These are phyloP conservation scores for Alternaria sp. DNA, from an alignment of 2,329 filamentous ascomycete species.

Conservation along the genomic window DNA sequence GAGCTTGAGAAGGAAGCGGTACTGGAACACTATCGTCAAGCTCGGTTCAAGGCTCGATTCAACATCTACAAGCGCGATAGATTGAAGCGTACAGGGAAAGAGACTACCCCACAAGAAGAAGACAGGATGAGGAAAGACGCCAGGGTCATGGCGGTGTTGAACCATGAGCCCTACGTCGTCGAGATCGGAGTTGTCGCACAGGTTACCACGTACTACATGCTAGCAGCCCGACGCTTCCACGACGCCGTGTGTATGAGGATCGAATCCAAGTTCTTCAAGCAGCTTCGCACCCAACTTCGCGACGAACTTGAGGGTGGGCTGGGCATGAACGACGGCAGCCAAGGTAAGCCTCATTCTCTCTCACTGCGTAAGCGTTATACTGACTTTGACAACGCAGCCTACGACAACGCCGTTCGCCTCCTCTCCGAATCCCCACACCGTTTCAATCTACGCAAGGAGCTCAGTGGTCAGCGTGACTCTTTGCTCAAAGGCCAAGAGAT, in stretches of 20 bases:
- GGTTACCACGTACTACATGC: constrained; percentile 72
- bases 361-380: neutral
- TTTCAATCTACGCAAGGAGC: constrained; percentile 14
- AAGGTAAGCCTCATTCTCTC: constrained; percentile 22
- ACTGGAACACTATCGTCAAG: constrained; percentile 27
- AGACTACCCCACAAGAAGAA: constrained; percentile 28
- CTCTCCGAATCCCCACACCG: constrained; percentile 20
- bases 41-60: constrained; percentile 35
- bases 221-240: constrained; percentile 69
- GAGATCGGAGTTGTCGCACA: constrained; percentile 70
- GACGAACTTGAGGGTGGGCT: constrained; percentile 36
- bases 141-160: constrained; percentile 48
- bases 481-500: constrained; percentile 19
- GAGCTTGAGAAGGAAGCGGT: constrained; percentile 21
- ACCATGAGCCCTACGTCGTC: constrained; percentile 62
- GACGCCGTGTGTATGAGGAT: constrained; percentile 58
- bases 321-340: constrained; percentile 21
- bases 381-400: constrained; percentile 3
- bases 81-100: constrained; percentile 21
- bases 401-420: constrained; percentile 17
- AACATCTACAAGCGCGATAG: constrained; percentile 35
- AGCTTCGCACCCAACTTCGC: constrained; percentile 25
- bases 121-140: constrained; percentile 35
- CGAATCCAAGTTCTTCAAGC: constrained; percentile 44
- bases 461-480: constrained; percentile 13